Base-by-base conservation (phyloP, 257 asterid genomes). In the Catharanthus roseus region DNA sequence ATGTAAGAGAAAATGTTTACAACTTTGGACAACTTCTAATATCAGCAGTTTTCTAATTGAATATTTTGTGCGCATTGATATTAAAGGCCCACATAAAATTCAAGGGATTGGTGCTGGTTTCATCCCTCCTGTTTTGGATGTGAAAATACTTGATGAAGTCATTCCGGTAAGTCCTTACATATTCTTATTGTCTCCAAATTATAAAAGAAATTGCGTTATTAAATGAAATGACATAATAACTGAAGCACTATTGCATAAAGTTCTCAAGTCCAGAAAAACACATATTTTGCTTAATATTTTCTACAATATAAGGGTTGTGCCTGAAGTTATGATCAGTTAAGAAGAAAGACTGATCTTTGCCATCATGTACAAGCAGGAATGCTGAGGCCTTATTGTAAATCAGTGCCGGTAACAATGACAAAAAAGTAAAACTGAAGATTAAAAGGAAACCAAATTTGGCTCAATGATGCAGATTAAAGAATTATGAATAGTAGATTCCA, bases 21-120 rank as follows among this genome's bases (percentile, higher is more conserved):
- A 58, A 4, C 28, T 50, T 24, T 34, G 26, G 29, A 26, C 64
- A n/a, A 38, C 51, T 49, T 1, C 49, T 12, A 42, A 19, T 26
- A 64, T 11, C 26, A 41, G 36, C 34, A 13, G 10, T 4, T 55
- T 38, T 29, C 58, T 53, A 12, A 55, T 21, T 33, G 8, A n/a
- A 74, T 11, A 15, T 39, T 54, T 53, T 67, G n/a, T 41, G 56
- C 11, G 7, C 34, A 12, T 28, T 68, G 61, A 41, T 62, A 16
- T 76, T 63, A 55, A 50, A 82, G 86, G 87, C 7, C 72, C 39
- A 0, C 87, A 83, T 61, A 73, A 83, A n/a, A 83, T 83, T 67
- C 87, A 83, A 76, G 87, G 87, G 18, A 78, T 83, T 68, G 87
- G 87, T 79, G 76, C 82, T 70, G 84, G 85, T 42, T 73, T 80